These are phyloP conservation scores for Alternaria incomplexa DNA, from an alignment of 2,329 filamentous ascomycete species.

Conservation along the genomic window DNA sequence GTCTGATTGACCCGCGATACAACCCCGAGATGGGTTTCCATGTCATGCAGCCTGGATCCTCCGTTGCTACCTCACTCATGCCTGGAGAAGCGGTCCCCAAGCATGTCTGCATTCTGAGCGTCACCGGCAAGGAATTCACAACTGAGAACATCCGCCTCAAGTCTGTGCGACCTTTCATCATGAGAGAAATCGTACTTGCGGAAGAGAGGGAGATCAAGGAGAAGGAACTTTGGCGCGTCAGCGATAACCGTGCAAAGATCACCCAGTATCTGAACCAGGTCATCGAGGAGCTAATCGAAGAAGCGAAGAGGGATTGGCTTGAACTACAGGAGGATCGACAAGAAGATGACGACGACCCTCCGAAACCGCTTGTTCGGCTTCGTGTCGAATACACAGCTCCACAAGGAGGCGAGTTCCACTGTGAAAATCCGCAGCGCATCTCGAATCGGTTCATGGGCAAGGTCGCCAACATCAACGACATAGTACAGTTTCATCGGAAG, in stretches of 20 bases:
- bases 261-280: conserved; percentile 77
- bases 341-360: conserved; percentile 66
- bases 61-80: conserved; percentile 89
- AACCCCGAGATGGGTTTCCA: conserved; percentile 91
- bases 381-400: conserved; percentile 89
- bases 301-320: conserved; percentile 82
- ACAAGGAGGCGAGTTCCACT: conserved; percentile 84
- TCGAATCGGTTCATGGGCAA: conserved; percentile 89
- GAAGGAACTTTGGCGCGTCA: conserved; percentile 76
- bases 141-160: conserved; percentile 83
- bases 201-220: conserved; percentile 78
- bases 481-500: conserved; percentile 90
- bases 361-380: conserved; percentile 83
- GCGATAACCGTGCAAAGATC: conserved; percentile 82
- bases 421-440: conserved; percentile 94
- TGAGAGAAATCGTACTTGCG: conserved; percentile 77
- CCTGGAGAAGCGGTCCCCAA: conserved; percentile 90
- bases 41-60: conserved; percentile 97
- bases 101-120: conserved; percentile 82
- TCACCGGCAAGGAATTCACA: conserved; percentile 83
- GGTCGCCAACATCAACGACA: conserved; percentile 92
- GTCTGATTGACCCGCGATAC: conserved; percentile 79
- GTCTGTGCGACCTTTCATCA: conserved; percentile 88
- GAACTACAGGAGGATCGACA: conserved; percentile 67
- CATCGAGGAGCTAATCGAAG: conserved; percentile 84